phyloP scores from a whole-genome alignment of 768 basidiomycete genomes.

The Amanita rubescens region DNA sequence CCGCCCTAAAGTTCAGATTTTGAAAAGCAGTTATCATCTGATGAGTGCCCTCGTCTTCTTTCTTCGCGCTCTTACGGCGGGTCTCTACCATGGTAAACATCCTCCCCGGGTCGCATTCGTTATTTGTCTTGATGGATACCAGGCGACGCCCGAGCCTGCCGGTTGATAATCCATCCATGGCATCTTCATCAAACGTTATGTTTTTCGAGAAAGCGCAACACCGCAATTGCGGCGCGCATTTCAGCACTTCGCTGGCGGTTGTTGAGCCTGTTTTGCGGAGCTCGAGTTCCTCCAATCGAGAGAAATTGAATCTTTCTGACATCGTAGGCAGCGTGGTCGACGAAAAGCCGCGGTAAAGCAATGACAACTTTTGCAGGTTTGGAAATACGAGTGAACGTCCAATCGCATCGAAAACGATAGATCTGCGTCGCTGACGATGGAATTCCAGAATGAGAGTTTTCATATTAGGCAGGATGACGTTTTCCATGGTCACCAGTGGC shows the following conservation, averaged over 20 bases:
- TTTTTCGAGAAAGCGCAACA: neutral
- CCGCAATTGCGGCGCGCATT: neutral
- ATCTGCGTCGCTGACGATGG: neutral
- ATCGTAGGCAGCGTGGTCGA: neutral
- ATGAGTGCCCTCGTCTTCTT: neutral
- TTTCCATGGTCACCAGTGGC: neutral
- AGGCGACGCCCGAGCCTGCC: neutral
- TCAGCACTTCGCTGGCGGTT: neutral
- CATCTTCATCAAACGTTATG: neutral
- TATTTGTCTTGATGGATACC: neutral
- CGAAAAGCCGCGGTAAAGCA: neutral
- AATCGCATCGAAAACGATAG: neutral
- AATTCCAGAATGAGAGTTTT: neutral
- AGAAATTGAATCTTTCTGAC: neutral
- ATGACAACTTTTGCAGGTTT: neutral
- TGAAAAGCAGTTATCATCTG: neutral
- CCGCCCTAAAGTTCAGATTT: neutral
- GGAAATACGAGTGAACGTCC: neutral
- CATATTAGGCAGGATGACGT: neutral
- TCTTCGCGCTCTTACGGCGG: neutral
- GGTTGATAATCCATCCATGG: neutral
- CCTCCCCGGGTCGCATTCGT: neutral
- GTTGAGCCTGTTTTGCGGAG: neutral
- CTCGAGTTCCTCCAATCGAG: constrained; percentile 1
- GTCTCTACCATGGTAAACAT: neutral